Percentiles rank a stretch among this genome's conserved stretches.
Evolutionary conservation across 2,329 filamentous ascomycete genomes (phyloP).

Genomic region (Calycina marina): DNA sequence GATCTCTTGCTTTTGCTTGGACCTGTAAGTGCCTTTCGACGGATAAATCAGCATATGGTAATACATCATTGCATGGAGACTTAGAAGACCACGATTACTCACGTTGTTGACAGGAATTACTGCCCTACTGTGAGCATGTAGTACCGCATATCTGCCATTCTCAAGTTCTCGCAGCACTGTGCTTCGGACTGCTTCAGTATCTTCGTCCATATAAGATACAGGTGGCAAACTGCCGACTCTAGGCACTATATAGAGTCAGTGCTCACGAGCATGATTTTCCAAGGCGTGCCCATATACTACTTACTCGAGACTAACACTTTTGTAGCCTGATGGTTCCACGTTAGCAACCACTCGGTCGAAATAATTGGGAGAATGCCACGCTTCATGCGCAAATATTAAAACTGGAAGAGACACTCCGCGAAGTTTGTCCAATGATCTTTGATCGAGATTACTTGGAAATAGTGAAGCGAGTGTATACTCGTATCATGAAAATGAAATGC

Average conservation of each 20-base stretch:
- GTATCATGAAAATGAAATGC: no score
- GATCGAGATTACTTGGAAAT: no score
- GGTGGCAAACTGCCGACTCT: not conserved
- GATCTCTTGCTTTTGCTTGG: not conserved
- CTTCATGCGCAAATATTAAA: not conserved
- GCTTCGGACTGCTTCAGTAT: not conserved
- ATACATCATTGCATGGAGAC: no score
- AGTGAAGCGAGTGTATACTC: no score
- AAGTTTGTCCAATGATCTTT: no score
- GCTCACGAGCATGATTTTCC: no score
- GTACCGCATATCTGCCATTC: not conserved
- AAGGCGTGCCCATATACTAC: not conserved
- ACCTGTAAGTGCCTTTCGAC: not conserved
- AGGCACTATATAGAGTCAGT: no score
- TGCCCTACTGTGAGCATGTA: not conserved
- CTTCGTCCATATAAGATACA: not conserved
- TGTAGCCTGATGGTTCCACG: not conserved
- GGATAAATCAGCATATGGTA: no score
- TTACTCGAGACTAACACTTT: no score
- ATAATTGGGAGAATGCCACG: not conserved
- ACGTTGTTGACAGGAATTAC: not conserved
- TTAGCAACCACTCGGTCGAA: not conserved
- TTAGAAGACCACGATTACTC: no score
- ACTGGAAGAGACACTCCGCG: not conserved
- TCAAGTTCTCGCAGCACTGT: not conserved